Evolutionary conservation across 2,329 filamentous ascomycete species (phyloP).

Genomic region (Neobulgaria alba): DNA sequence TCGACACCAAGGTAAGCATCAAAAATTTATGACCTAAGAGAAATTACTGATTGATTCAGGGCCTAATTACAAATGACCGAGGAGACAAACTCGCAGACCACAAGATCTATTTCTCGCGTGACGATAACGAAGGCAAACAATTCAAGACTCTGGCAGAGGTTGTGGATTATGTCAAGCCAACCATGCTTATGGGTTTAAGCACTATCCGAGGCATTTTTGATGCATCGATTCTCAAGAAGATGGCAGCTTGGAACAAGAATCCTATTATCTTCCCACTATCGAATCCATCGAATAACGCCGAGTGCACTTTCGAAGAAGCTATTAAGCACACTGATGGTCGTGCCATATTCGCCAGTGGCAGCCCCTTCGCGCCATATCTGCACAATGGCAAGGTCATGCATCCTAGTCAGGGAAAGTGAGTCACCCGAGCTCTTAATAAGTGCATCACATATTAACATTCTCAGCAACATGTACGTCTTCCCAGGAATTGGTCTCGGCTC

Average conservation of each 20-base stretch:
- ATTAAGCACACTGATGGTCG: conserved; percentile 69
- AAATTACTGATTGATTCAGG: conserved; percentile 33
- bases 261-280: conserved; percentile 74
- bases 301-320: conserved; percentile 70
- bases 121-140: conserved; percentile 30
- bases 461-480: conserved; percentile 77
- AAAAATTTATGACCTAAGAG: background rate
- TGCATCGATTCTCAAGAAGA: conserved; percentile 61
- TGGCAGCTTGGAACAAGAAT: conserved; percentile 61
- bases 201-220: conserved; percentile 71
- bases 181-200: conserved; percentile 76
- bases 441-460: background rate
- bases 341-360: conserved; percentile 74
- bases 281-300: conserved; percentile 75
- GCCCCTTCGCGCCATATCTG: conserved; percentile 67
- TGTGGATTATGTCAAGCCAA: conserved; percentile 62
- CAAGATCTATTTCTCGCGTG: conserved; percentile 33
- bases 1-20: conserved; percentile 44
- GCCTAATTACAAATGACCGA: conserved; percentile 60
- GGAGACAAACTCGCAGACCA: conserved; percentile 66
- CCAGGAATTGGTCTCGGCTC: conserved; percentile 77
- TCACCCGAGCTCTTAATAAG: background rate
- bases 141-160: conserved; percentile 58
- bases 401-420: conserved; percentile 40
- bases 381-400: conserved; percentile 41